Base-by-base conservation (phyloP, 106 monocot species). In the Alisma plantagoaquatica region DNA sequence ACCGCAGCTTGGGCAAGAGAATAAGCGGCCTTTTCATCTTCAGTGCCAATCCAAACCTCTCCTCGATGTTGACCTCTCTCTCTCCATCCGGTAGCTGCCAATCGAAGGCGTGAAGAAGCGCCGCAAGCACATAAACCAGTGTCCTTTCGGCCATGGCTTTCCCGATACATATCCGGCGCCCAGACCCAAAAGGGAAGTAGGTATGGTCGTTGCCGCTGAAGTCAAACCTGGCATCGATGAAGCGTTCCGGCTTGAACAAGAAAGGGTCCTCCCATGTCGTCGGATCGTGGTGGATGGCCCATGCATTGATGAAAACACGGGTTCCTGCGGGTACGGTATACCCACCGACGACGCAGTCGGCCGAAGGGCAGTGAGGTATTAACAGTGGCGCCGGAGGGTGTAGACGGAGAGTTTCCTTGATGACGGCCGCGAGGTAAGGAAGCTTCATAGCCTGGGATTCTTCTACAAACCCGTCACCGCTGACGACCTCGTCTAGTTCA, bases 81-180 rank as follows among this genome's bases (percentile, higher is more conserved):
- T n/a, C n/a, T n/a, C n/a, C n/a, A n/a, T n/a, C n/a, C n/a, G n/a
- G n/a, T n/a, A n/a, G n/a, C n/a, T n/a, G n/a, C n/a, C n/a, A n/a
- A n/a, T n/a, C n/a, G n/a, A n/a, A n/a, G 23, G 62, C 62, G 22
- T 78, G 83, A 26, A 83, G 47, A 29, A 83, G 27, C 7, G 62
- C 38, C 3, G 78, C 78, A 14, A 83, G 17, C 51, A 44, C 29
- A 26, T 63, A 57, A 0, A 18, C 19, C 24, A n/a, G n/a, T 49
- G 62, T 69, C 51, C 25, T 60, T 56, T 71, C 70, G 0, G 65
- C 84, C 46, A 79, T 22, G 33, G 49, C 2, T 5, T 75, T 63
- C 44, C 78, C 79, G 0, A 63, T 51, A 20, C 84, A 84, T 0
- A 56, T 69, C n/a, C n/a, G n/a, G n/a, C n/a, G n/a, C n/a, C n/a